These are phyloP conservation scores for Teratosphaeria destructans DNA, from an alignment of 2,329 filamentous ascomycete species.

Conservation along the genomic window DNA sequence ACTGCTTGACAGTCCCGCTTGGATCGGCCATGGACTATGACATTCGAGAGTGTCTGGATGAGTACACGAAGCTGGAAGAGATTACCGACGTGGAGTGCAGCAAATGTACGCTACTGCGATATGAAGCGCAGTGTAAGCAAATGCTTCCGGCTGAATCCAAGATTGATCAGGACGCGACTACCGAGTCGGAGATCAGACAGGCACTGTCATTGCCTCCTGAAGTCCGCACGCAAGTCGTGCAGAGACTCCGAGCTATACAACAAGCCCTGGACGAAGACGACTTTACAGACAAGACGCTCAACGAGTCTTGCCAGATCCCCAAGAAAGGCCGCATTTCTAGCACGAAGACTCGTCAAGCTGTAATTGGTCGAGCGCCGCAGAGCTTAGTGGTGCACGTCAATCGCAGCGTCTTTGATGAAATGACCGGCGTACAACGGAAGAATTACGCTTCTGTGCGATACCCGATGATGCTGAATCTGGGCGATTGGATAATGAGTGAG, in stretches of 20 bases:
- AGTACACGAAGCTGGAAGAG: conserved; percentile 72
- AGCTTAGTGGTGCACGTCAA: conserved; percentile 83
- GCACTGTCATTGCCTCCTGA: conserved; percentile 30
- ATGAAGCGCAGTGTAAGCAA: conserved; percentile 43
- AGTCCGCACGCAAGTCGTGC: conserved; percentile 31
- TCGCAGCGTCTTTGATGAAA: conserved; percentile 79
- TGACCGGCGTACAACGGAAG: conserved; percentile 68
- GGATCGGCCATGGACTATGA: conserved; percentile 57
- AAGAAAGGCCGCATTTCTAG: conserved; percentile 59
- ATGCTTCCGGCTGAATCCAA: conserved; percentile 23
- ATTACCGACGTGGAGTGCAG: conserved; percentile 87
- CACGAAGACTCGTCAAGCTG: conserved; percentile 83
- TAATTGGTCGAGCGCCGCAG: conserved; percentile 70
- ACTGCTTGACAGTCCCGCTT: conserved; percentile 79
- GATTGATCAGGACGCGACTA: conserved; percentile 12
- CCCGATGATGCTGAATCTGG: conserved; percentile 62
- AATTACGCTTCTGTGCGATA: conserved; percentile 74
- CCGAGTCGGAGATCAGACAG: conserved; percentile 1
- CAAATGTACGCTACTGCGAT: conserved; percentile 69
- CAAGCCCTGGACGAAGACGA: conserved; percentile 67
- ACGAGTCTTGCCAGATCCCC: conserved; percentile 35
- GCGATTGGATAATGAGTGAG: conserved; percentile 65
- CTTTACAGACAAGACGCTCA: conserved; percentile 51
- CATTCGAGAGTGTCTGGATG: conserved; percentile 68
- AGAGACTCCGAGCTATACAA: conserved; percentile 56